Evolutionary conservation across 257 asterid species (phyloP).

Genomic region (Solanum virginianum): DNA sequence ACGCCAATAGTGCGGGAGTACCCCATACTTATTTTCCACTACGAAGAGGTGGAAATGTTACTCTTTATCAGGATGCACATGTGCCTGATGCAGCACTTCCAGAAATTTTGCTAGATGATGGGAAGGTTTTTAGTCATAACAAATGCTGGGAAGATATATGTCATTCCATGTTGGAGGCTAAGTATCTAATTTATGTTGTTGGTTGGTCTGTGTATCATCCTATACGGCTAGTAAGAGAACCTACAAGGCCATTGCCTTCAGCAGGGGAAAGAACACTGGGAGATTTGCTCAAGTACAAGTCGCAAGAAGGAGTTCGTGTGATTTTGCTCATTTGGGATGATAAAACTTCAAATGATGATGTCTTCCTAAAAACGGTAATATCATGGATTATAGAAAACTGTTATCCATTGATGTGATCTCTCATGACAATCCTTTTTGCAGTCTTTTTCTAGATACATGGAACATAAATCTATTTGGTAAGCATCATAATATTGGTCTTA

Average conservation of each 20-base stretch:
- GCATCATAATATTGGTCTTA: not conserved
- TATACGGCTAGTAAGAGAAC: conserved; percentile 65
- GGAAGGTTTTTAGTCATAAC: conserved; percentile 23
- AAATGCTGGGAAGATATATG: conserved; percentile 88
- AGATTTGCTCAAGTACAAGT: conserved; percentile 74
- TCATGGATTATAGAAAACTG: not conserved
- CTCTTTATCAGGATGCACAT: conserved; percentile 73
- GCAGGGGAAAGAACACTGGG: conserved; percentile 48
- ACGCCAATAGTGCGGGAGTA: conserved; percentile 23
- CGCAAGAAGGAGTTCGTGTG: conserved; percentile 93
- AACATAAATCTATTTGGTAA: not conserved
- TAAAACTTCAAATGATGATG: conserved; percentile 78
- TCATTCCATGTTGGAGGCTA: conserved; percentile 59
- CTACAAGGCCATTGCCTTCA: conserved; percentile 52
- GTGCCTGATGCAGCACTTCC: conserved; percentile 62
- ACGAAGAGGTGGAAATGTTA: conserved; percentile 64
- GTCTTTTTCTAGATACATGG: not conserved
- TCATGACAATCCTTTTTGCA: not conserved
- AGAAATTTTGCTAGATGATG: conserved; percentile 35
- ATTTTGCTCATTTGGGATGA: conserved; percentile 95
- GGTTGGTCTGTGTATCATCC: conserved; percentile 73
- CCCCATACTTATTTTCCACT: conserved; percentile 61
- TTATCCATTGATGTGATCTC: not conserved
- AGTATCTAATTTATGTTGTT: conserved; percentile 50
- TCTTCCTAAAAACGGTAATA: conserved; percentile 58